Conservation (phyloP, 1,284 basidiomycete genomes). For the Pyrrhoderma noxium region DNA sequence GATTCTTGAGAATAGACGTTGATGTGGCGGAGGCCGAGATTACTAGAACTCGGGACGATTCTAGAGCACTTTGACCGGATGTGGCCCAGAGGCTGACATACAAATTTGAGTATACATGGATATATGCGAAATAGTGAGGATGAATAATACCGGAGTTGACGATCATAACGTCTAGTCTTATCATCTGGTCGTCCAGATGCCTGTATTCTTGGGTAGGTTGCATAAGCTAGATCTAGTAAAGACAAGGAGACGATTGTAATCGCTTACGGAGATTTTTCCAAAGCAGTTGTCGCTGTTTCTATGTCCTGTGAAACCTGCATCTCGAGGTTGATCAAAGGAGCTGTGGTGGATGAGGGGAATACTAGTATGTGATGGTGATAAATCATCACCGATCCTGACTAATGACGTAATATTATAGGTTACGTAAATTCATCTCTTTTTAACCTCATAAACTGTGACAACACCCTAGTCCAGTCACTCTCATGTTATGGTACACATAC, state of each 20-base stretch:
- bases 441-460: no score
- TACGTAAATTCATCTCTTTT: no score
- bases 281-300: slow-evolving; percentile 41
- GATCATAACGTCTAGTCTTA: slow-evolving; percentile 86
- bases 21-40: slow-evolving; percentile 76
- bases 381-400: no score
- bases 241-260: not conserved
- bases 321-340: slow-evolving; percentile 1
- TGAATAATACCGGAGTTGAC: slow-evolving; percentile 71
- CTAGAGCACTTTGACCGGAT: slow-evolving; percentile 87
- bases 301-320: slow-evolving; percentile 40
- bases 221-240: not conserved
- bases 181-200: slow-evolving; percentile 56
- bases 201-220: slow-evolving; percentile 15
- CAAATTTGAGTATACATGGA: not conserved
- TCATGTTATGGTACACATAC: no score
- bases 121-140: not conserved
- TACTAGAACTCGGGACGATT: slow-evolving; percentile 77
- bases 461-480: no score
- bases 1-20: slow-evolving; percentile 87
- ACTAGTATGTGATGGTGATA: no score
- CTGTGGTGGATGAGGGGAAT: no score
- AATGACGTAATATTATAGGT: no score
- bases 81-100: slow-evolving; percentile 85
- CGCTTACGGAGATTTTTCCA: slow-evolving; percentile 27